Base-by-base conservation (phyloP, 75 land plant genomes). In the Isoetes taiwanensis region DNA sequence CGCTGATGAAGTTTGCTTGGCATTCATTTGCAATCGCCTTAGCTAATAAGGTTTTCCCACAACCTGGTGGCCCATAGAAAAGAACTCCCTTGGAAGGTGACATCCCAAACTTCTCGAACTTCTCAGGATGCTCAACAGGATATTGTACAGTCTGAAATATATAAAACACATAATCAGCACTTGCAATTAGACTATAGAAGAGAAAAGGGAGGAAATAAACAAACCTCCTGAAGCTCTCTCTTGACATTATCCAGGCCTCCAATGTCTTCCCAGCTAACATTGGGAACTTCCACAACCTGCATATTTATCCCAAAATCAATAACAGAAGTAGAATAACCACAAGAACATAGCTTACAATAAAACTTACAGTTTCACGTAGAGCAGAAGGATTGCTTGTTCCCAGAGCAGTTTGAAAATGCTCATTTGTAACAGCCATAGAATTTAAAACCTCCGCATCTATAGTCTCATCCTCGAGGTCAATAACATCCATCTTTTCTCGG, bases 161-260 rank as follows among this genome's bases (percentile, higher is more conserved):
- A 24, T 34, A 5, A 57, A 20, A 23, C 19, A 33, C 32, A 66
- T 50, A 33, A 24, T 52, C 9, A 35, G 34, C 46, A 20, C 58
- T 11, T 28, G 54, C 2, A 40, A 14, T 2, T 41, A 24, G 16
- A 41, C 6, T 14, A 34, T 37, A 5, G 14, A 16, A 4, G 0
- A 17, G 12, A 28, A 0, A 27, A 28, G 30, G n/a, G n/a, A 42
- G 50, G 14, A 37, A 37, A 37, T 10, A 14, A 37, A 10, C 14
- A 37, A 48, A 82, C 86, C 90, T 86, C 91, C 48, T 81, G 85
- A 34, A 85, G 85, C 55, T 85, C 91, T 35, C 86, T 70, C 64
- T 82, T 86, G 40, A 86, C 86, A 62, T 82, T 82, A 41, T 86
- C 91, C 56, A 86, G 52, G 6, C 91, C 91, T 50, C 91, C 91